Conservation (phyloP, 2,329 filamentous ascomycete genomes). For the Penicillium vulpinum region DNA sequence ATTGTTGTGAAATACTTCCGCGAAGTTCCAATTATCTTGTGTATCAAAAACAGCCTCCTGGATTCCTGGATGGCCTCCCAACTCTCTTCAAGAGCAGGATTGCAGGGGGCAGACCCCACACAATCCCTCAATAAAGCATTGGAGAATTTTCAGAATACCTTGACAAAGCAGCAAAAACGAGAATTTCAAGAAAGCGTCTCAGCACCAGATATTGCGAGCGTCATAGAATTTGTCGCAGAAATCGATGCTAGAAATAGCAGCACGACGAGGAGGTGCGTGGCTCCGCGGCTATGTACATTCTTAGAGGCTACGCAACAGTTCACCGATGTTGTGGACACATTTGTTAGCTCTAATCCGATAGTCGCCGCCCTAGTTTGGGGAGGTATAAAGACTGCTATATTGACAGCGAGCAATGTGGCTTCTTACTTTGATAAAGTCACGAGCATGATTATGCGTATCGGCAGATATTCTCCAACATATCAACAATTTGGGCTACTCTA, state of each 20-base stretch:
- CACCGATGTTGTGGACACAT: slow-evolving; percentile 18
- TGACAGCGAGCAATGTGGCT: slow-evolving; percentile 2
- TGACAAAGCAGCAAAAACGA: not conserved
- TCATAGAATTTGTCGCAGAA: slow-evolving; percentile 13
- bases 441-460: slow-evolving; percentile 19
- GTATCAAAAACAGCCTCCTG: not conserved
- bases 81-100: not conserved
- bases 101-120: not conserved
- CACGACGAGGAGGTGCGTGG: slow-evolving; percentile 15
- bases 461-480: slow-evolving; percentile 17
- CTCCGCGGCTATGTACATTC: slow-evolving; percentile 21
- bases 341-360: slow-evolving; percentile 18
- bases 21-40: not conserved
- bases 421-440: slow-evolving; percentile 11
- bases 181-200: not conserved
- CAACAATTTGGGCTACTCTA: slow-evolving; percentile 22
- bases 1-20: not conserved
- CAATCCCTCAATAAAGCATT: not conserved
- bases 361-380: slow-evolving; percentile 10
- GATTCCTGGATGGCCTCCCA: not conserved
- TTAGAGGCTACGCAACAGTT: slow-evolving; percentile 23
- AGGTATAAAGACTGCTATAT: slow-evolving; percentile 2
- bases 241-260: slow-evolving; percentile 18
- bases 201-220: not conserved
- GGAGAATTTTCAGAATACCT: not conserved